Percentiles rank a stretch among this genome's conserved stretches.
Conservation (phyloP, 495 filamentous ascomycete species). For the Xanthoparmelia taractica region DNA sequence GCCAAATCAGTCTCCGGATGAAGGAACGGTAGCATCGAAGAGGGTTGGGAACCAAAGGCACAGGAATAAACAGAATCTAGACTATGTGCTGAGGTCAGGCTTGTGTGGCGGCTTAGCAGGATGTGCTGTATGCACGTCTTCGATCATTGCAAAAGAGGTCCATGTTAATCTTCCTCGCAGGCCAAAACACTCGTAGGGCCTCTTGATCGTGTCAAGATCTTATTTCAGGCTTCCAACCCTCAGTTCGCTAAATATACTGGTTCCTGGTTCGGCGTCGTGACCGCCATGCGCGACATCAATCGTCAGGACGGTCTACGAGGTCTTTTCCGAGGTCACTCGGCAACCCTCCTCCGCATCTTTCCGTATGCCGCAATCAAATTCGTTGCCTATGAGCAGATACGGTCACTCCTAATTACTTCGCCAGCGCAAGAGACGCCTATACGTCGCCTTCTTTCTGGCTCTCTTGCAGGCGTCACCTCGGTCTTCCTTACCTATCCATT, state of each 20-base stretch:
- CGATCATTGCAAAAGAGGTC: neutral
- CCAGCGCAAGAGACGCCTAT: conserved; percentile 69
- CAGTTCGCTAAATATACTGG: conserved; percentile 88
- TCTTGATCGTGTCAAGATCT: conserved; percentile 95
- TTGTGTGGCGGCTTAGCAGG: conserved; percentile 84
- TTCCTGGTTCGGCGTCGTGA: conserved; percentile 69
- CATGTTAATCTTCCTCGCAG: conserved; percentile 37
- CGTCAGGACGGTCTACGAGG: conserved; percentile 61
- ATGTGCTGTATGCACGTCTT: conserved; percentile 61
- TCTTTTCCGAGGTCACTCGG: conserved; percentile 87
- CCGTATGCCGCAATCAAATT: conserved; percentile 98
- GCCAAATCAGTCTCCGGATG: conserved; percentile 32
- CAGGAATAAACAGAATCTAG: conserved; percentile 61
- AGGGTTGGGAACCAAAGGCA: conserved; percentile 25
- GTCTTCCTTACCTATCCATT: conserved; percentile 95
- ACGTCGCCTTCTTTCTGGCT: conserved; percentile 70
- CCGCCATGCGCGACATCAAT: conserved; percentile 79
- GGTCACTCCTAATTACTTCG: conserved; percentile 60
- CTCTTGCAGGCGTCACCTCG: conserved; percentile 74
- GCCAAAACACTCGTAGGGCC: conserved; percentile 94
- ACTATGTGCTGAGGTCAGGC: conserved; percentile 75
- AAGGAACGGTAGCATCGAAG: conserved; percentile 34
- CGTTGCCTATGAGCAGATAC: conserved; percentile 92
- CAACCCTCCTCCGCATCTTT: conserved; percentile 88
- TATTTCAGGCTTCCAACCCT: conserved; percentile 92